Percentiles rank a stretch among this genome's conserved stretches.
Conservation (phyloP, 2,329 filamentous ascomycete species). For the Claviceps sp. region DNA sequence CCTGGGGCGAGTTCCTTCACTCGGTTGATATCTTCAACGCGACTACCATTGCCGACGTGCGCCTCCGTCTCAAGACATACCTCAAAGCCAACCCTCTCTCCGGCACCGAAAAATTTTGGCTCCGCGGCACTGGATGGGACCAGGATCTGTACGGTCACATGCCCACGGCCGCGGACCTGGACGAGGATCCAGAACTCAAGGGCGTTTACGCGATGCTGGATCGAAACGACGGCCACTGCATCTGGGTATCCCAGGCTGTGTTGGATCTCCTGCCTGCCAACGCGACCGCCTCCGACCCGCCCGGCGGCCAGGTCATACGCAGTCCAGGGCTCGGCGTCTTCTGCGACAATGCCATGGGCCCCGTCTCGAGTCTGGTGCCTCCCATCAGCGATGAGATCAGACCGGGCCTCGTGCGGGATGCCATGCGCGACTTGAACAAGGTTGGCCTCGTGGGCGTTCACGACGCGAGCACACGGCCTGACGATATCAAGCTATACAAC, state of each 20-base stretch:
- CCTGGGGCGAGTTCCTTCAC: conserved; percentile 54
- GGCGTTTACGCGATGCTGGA: conserved; percentile 55
- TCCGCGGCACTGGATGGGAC: conserved; percentile 58
- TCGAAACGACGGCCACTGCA: conserved; percentile 56
- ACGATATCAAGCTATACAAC: conserved; percentile 39
- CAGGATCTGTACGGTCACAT: conserved; percentile 50
- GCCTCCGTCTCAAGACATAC: conserved; percentile 37
- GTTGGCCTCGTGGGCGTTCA: conserved; percentile 56
- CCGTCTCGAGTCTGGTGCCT: conserved; percentile 44
- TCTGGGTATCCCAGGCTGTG: conserved; percentile 53
- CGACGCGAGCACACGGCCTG: conserved; percentile 48
- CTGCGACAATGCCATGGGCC: conserved; percentile 60
- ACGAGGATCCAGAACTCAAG: conserved; percentile 35
- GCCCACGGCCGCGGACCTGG: conserved; percentile 49
- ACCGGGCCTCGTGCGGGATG: conserved; percentile 39
- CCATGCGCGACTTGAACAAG: conserved; percentile 48
- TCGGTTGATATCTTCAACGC: conserved; percentile 52
- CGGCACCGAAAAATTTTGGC: conserved; percentile 44
- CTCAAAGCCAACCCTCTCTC: conserved; percentile 32
- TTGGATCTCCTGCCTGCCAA: conserved; percentile 44
- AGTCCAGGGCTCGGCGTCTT: conserved; percentile 54
- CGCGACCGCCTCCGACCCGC: conserved; percentile 31
- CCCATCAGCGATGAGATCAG: conserved; percentile 40
- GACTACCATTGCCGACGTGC: conserved; percentile 39
- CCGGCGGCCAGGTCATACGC: conserved; percentile 50